These are phyloP conservation scores for Metarhizium guizhouense DNA, from an alignment of 2,329 filamentous ascomycete species.

Conservation along the genomic window DNA sequence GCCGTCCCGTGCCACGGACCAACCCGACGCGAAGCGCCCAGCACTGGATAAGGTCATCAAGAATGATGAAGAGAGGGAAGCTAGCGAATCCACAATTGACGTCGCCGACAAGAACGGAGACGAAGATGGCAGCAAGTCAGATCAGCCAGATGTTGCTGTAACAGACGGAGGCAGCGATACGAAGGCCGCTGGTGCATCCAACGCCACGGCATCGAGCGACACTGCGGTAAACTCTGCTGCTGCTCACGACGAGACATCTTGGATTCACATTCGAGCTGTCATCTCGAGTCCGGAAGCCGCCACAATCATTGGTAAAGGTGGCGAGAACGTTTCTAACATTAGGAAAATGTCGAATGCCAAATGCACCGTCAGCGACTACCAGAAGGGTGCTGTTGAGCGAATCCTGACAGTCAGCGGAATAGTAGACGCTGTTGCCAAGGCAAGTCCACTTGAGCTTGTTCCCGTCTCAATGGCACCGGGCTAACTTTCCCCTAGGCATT, in stretches of 20 bases:
- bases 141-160: slow-evolving; percentile 16
- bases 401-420: slow-evolving; percentile 95
- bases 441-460: slow-evolving; percentile 29
- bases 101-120: slow-evolving; percentile 38
- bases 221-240: slow-evolving; percentile 36
- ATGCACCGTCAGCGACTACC: slow-evolving; percentile 97
- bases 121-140: slow-evolving; percentile 38
- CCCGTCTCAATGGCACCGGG: slow-evolving; percentile 16
- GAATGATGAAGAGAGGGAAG: slow-evolving; percentile 48
- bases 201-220: slow-evolving; percentile 18
- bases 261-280: slow-evolving; percentile 94
- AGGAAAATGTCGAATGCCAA: slow-evolving; percentile 91
- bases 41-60: slow-evolving; percentile 88
- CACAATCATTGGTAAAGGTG: slow-evolving; percentile 96
- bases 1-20: slow-evolving; percentile 80
- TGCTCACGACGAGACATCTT: slow-evolving; percentile 80
- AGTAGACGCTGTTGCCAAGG: slow-evolving; percentile 95
- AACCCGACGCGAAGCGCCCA: slow-evolving; percentile 93
- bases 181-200: slow-evolving; percentile 14
- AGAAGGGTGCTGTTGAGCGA: slow-evolving; percentile 92
- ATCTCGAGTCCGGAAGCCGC: slow-evolving; percentile 97
- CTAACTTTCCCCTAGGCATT: slow-evolving; percentile 57
- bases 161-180: slow-evolving; percentile 22
- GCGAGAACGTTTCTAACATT: slow-evolving; percentile 97
- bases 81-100: slow-evolving; percentile 24